Conservation (phyloP, 768 basidiomycete genomes). For the Mycena belliarum region DNA sequence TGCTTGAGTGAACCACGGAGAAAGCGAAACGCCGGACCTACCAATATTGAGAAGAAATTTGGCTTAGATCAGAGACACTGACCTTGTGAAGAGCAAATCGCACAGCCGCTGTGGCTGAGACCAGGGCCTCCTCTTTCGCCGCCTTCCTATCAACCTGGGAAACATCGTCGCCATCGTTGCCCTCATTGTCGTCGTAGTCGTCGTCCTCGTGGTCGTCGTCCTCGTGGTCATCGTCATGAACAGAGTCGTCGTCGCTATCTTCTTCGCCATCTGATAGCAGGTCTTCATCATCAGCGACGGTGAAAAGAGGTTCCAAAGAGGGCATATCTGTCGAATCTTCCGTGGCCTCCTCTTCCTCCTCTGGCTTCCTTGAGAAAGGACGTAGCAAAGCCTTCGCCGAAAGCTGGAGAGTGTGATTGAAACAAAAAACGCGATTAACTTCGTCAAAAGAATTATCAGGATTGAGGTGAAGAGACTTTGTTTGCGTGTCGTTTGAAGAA, state of each 20-base stretch:
- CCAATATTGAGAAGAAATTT: no score
- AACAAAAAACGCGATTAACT: conserved; percentile 2
- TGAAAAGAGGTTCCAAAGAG: no score
- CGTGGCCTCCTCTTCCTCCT: no score
- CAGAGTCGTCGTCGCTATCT: neutral
- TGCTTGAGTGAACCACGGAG: conserved; percentile 32
- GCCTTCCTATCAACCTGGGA: no score
- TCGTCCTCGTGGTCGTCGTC: neutral
- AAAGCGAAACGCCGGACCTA: conserved; percentile 25
- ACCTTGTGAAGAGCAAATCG: no score
- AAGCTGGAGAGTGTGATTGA: neutral
- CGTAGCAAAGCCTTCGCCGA: neutral
- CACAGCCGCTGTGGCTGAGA: no score
- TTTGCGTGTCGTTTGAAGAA: conserved; percentile 27
- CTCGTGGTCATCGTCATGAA: neutral
- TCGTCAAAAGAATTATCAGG: conserved; percentile 13
- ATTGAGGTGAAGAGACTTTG: conserved; percentile 6
- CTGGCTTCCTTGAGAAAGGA: conserved; percentile 1
- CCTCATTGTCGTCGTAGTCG: neutral
- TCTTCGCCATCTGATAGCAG: neutral
- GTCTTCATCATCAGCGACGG: no score
- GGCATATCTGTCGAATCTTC: neutral
- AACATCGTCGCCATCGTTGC: no score
- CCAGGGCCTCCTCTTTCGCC: no score
- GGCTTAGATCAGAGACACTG: no score